Conservation (phyloP, 306 rosid genomes). For the Castanea sativa region DNA sequence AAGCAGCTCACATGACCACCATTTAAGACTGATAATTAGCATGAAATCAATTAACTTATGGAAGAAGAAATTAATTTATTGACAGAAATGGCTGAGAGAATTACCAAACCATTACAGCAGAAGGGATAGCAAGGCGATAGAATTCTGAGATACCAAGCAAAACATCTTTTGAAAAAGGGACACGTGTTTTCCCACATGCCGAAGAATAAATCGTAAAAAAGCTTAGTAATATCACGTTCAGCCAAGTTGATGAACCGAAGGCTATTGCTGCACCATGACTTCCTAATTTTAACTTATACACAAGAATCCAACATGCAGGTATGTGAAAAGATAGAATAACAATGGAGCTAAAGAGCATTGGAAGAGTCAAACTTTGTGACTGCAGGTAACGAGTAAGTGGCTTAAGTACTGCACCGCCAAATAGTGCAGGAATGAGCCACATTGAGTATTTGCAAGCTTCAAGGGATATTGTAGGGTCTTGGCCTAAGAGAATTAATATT, state of each 20-base stretch:
- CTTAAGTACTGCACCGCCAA: slow-evolving; percentile 7
- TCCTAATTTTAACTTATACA: slow-evolving; percentile 10
- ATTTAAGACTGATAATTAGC: slow-evolving; percentile 43
- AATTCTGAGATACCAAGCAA: slow-evolving; percentile 7
- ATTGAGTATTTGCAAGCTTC: slow-evolving; percentile 7
- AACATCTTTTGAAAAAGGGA: not conserved
- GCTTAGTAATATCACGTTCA: not conserved
- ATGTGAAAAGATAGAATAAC: not conserved
- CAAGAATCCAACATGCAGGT: slow-evolving; percentile 11
- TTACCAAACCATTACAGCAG: slow-evolving; percentile 21
- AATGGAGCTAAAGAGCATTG: slow-evolving; percentile 1
- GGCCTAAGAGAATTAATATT: not conserved
- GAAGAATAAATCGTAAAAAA: not conserved
- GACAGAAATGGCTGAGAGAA: not conserved
- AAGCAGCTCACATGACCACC: slow-evolving; percentile 70
- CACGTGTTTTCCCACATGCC: not conserved
- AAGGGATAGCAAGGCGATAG: slow-evolving; percentile 7
- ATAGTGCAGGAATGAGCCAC: slow-evolving; percentile 15
- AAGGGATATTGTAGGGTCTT: slow-evolving; percentile 7
- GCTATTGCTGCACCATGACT: slow-evolving; percentile 3
- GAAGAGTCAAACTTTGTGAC: slow-evolving; percentile 12
- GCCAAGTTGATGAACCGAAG: slow-evolving; percentile 8
- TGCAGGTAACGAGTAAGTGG: slow-evolving; percentile 9
- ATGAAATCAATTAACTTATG: not conserved
- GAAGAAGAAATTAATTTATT: not conserved